Evolutionary conservation across 202 grass and related monocot species (phyloP).

Genomic region (Carex sylvatica): DNA sequence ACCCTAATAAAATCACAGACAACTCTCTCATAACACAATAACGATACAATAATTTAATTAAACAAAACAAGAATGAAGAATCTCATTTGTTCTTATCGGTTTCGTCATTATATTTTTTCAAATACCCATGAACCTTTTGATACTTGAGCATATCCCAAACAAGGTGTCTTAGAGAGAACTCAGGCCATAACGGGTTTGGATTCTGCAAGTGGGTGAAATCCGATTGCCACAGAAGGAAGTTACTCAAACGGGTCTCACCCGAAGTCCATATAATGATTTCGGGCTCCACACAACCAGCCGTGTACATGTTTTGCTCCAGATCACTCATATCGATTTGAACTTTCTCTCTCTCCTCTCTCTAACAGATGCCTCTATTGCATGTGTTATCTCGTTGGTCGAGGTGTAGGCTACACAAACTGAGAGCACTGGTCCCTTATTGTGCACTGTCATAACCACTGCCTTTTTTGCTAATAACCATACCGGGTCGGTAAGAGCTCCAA

Average conservation of each 20-base stretch:
- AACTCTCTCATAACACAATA: not conserved
- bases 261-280: slow-evolving; percentile 76
- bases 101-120: slow-evolving; percentile 35
- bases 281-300: slow-evolving; percentile 49
- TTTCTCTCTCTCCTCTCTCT: slow-evolving; percentile 30
- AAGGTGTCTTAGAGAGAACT: slow-evolving; percentile 55
- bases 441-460: slow-evolving; percentile 43
- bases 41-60: not conserved
- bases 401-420: slow-evolving; percentile 81
- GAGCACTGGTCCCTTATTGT: slow-evolving; percentile 53
- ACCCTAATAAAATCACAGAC: not conserved
- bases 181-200: slow-evolving; percentile 54
- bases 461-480: slow-evolving; percentile 55
- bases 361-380: slow-evolving; percentile 42
- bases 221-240: slow-evolving; percentile 82
- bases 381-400: slow-evolving; percentile 69
- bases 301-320: slow-evolving; percentile 61
- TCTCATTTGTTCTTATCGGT: not conserved
- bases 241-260: slow-evolving; percentile 66
- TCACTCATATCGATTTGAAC: slow-evolving; percentile 15
- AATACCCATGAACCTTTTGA: slow-evolving; percentile 51
- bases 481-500: slow-evolving; percentile 50
- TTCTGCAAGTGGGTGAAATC: slow-evolving; percentile 69
- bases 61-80: not conserved
- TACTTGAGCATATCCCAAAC: slow-evolving; percentile 62